Evolutionary conservation across 495 filamentous ascomycete species (phyloP), one percentile per base, ranked within the genome.

Genomic region (Annulohypoxylon maeteangense): DNA sequence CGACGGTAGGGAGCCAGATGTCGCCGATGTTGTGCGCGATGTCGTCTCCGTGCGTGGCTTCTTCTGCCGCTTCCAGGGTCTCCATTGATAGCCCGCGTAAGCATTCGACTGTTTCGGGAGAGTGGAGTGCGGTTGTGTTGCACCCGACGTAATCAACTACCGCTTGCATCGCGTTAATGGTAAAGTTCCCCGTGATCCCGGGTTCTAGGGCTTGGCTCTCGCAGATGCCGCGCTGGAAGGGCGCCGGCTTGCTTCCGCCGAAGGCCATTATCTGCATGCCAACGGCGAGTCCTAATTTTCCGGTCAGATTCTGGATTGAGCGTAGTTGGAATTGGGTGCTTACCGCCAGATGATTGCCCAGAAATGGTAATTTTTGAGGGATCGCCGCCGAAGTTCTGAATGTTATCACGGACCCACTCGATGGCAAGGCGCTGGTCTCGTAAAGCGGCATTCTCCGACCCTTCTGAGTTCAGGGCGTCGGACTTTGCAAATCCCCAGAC

Each of bases 331-430:
- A 4, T 14, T 7, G 12, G 7, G 1, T 5, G 51, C 60, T 27
- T 68, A 65, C 80, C 80, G 2, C 86, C 85, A 7, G 86, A 87
- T 18, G 82, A 86, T 66, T 89, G 85, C 11, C 87, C 89, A 48
- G 83, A 85, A 57, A 90, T 82, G 0, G 81, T 83, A 68, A 90
- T 86, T 20, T 78, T 81, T 0, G 76, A 51, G 2, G 85, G 78
- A 67, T 90, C 82, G 18, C 88, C 88, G 42, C 88, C 89, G 68
- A 91, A 91, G 12, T 76, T 80, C 68, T 71, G 78, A 53, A 90
- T 87, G 67, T 90, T 88, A 31, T 83, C 78, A n/a, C 83, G 80
- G 2, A 89, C 79, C 81, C 85, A 88, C 48, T 87, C 84, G 25
- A 88, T 77, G 4, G 81, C 85, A 20, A 87, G 74, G 4, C 85